Conservation (phyloP, 805 yeast species). For the Candida anglica region DNA sequence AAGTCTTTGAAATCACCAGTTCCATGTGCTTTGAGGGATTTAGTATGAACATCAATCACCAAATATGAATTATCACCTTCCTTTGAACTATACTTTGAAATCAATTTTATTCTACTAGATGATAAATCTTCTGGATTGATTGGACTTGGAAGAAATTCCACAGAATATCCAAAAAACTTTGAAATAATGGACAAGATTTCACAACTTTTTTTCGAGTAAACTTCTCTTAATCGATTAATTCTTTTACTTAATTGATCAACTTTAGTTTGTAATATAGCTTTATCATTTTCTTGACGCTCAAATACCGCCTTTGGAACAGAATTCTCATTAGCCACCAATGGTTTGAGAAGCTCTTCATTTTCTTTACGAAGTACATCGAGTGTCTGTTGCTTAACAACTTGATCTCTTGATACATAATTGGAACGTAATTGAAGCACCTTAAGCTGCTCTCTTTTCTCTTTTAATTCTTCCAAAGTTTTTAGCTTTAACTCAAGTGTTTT, state of each 20-base stretch:
- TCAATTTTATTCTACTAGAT: conserved; percentile 52
- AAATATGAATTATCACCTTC: conserved; percentile 39
- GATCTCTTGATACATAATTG: conserved; percentile 63
- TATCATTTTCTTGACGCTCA: conserved; percentile 57
- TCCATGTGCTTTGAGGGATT: conserved; percentile 52
- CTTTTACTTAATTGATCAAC: conserved; percentile 49
- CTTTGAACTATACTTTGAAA: conserved; percentile 35
- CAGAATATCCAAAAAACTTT: conserved; percentile 64
- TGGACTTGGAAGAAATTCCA: conserved; percentile 57
- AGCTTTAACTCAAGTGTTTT: conserved; percentile 33
- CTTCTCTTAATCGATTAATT: conserved; percentile 49
- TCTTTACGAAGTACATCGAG: conserved; percentile 53
- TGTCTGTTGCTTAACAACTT: conserved; percentile 51
- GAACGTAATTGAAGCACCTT: conserved; percentile 60
- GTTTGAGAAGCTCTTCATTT: conserved; percentile 48
- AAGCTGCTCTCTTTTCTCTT: conserved; percentile 17
- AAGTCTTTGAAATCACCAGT: conserved; percentile 31
- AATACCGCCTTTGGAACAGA: conserved; percentile 57
- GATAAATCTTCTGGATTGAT: conserved; percentile 38
- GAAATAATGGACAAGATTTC: conserved; percentile 69
- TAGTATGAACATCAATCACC: conserved; percentile 52
- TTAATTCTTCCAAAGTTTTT: conserved; percentile 17
- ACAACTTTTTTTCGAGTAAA: conserved; percentile 60
- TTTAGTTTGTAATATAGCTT: conserved; percentile 42
- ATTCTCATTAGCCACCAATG: conserved; percentile 4